These are phyloP conservation scores for Aspergillus sp. DNA, from an alignment of 2,329 filamentous ascomycete species.

Conservation along the genomic window DNA sequence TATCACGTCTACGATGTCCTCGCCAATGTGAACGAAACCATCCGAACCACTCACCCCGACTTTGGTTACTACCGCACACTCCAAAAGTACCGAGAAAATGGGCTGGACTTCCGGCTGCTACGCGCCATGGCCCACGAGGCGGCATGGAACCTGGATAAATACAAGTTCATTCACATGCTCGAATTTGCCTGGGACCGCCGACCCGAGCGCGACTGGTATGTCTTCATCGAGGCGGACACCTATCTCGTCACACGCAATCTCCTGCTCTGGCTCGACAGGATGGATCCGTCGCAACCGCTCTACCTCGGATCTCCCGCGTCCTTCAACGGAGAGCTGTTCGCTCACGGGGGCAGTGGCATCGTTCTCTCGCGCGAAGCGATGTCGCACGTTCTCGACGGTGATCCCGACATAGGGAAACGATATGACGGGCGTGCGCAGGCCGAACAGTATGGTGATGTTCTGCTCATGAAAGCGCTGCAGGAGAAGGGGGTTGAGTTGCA, in stretches of 20 bases:
- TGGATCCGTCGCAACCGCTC: constrained; percentile 46
- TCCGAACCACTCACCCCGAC: constrained; percentile 45
- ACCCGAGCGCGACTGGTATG: constrained; percentile 58
- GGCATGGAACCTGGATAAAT: constrained; percentile 59
- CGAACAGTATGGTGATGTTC: constrained; percentile 54
- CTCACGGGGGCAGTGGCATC: constrained; percentile 57
- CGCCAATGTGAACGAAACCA: constrained; percentile 38
- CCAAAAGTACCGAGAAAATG: constrained; percentile 45
- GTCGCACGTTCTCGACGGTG: constrained; percentile 45
- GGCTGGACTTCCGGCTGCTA: constrained; percentile 46
- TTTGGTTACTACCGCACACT: constrained; percentile 49
- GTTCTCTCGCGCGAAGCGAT: constrained; percentile 53
- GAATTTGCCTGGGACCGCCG: constrained; percentile 53
- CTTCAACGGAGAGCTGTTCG: constrained; percentile 47
- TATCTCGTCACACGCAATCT: constrained; percentile 57
- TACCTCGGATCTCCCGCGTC: constrained; percentile 54
- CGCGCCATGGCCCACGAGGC: constrained; percentile 26
- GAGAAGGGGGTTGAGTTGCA: constrained; percentile 44
- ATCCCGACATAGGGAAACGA: constrained; percentile 46
- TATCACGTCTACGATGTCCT: constrained; percentile 33
- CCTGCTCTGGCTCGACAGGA: constrained; percentile 46
- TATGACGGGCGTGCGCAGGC: constrained; percentile 45
- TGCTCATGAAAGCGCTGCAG: constrained; percentile 50
- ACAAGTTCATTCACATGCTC: constrained; percentile 62
- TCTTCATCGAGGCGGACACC: constrained; percentile 60